Evolutionary conservation across 108 stramenopile genomes (phyloP), one percentile per base, ranked within the genome.

Genomic region (Cyclostephanos invisitatus): DNA sequence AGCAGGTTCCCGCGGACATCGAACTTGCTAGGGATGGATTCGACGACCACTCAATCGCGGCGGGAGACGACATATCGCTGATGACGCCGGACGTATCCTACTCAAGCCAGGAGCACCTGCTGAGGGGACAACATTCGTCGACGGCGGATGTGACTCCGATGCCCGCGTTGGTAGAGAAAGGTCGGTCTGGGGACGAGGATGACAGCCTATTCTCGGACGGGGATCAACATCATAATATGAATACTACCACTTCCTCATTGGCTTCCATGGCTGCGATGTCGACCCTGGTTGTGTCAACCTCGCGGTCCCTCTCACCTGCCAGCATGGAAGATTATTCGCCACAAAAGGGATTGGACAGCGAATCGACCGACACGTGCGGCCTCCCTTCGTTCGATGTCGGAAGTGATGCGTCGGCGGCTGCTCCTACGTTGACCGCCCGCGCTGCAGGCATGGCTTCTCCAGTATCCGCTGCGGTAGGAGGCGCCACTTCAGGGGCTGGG

Each of bases 201-300:
- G 56, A 59, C 8, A 67, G 64, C 24, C 61, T 48, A 56, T 47
- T 66, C 27, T 72, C 53, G 51, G 51, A 36, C 4, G 57, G 25
- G 2, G 42, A 10, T 3, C 56, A 32, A 18, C 18, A 59, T 12
- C 10, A 27, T 25, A 42, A 36, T 58, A 17, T 40, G 18, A 48
- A 21, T 15, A 38, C 24, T 15, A 38, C 24, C 54, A 17, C 25
- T 10, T 78, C 78, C 18, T 48, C 61, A 2, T 56, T 78, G 57
- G 71, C 66, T 7, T 70, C 70, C 32, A 63, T 72, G 40, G 78
- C 64, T 21, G 70, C 64, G 42, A 67, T 67, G 71, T 78, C 78
- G 7, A 78, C 71, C 18, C 62, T 77, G 22, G 79, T 76, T 5
- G 74, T 61, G 21, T 67, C 77, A 36, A 35, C 57, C 27, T 50